phyloP scores from a whole-genome alignment of 2,329 filamentous ascomycete genomes.

The Cladosporium oxysporum region DNA sequence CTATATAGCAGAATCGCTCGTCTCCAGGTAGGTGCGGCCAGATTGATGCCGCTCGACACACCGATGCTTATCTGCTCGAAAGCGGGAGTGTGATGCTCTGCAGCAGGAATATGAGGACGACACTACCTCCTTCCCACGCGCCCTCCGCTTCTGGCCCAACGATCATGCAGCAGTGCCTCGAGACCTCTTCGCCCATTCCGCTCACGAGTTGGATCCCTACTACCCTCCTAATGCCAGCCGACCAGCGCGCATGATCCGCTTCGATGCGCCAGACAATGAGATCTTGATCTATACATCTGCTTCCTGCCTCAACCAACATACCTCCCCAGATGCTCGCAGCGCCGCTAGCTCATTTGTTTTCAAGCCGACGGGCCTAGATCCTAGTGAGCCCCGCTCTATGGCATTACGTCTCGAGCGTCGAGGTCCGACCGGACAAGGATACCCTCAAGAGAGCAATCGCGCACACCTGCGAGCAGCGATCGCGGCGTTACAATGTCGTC shows the following conservation, averaged over 20 bases:
- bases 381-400: background rate
- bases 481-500: background rate
- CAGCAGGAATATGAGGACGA: background rate
- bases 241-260: slow-evolving; percentile 3
- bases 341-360: background rate
- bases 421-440: background rate
- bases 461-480: background rate
- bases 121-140: background rate
- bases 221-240: background rate
- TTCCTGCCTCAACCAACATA: slow-evolving; percentile 9
- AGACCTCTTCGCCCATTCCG: slow-evolving; percentile 1
- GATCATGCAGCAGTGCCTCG: background rate
- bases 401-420: background rate
- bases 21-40: slow-evolving; percentile 1
- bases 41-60: background rate
- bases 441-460: slow-evolving; percentile 3
- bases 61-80: background rate
- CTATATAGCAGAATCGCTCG: background rate
- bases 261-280: background rate
- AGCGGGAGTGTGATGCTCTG: background rate
- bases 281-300: slow-evolving; percentile 4
- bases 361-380: background rate
- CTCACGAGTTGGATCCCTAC: background rate
- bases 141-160: slow-evolving; percentile 1
- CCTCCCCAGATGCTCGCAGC: background rate